Base-by-base conservation (phyloP, 164 flowering plant species). In the Chimonanthus salicifolius region DNA sequence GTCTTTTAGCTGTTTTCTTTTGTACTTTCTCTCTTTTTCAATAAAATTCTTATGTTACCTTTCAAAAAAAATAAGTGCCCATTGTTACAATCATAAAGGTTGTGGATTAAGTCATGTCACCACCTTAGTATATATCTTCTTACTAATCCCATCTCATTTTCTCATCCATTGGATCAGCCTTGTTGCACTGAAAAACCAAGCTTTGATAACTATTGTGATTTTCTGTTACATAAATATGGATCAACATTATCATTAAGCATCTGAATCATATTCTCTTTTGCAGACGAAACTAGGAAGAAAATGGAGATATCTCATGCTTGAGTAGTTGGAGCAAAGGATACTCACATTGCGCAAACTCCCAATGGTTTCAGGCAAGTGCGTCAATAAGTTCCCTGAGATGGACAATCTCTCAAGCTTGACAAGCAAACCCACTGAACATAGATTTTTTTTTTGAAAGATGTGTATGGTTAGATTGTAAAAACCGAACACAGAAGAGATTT, bases 301-400 rank as follows among this genome's bases (percentile, higher is more conserved):
- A 6, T 65, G 47, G 47, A 33, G 44, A 43, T 33, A 16, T 13
- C 21, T 44, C 15, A 65, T 43, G 16, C 45, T 65, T 7, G 48
- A 68, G 5, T 48, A 16, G 4, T 68, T 7, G 16, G 6, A 68
- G 54, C 18, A 50, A 45, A 2, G 72, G 49, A 62, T 63, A 85
- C 95, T 90, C 82, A 92, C 99, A 88, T 89, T 90, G 72, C 97
- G 97, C 88, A 95, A 85, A 84, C 98, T 92, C 74, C 99, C 99
- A 68, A 92, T 83, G 7, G 99, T 95, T 74, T 90, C 96, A 68
- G 99, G 99, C 87, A 95, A 85, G 83, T 76, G 72, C 7, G 81
- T 78, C 71, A 94, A 78, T 77, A 84, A 64, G 76, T 92, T 94
- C 63, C 90, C 83, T 20, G 94, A 84, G 68, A 92, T 80, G 16